Percentiles rank a stretch among this genome's conserved stretches.
Evolutionary conservation across 2,329 filamentous ascomycete genomes (phyloP).

Genomic region (Arthrobotrys sinensis): DNA sequence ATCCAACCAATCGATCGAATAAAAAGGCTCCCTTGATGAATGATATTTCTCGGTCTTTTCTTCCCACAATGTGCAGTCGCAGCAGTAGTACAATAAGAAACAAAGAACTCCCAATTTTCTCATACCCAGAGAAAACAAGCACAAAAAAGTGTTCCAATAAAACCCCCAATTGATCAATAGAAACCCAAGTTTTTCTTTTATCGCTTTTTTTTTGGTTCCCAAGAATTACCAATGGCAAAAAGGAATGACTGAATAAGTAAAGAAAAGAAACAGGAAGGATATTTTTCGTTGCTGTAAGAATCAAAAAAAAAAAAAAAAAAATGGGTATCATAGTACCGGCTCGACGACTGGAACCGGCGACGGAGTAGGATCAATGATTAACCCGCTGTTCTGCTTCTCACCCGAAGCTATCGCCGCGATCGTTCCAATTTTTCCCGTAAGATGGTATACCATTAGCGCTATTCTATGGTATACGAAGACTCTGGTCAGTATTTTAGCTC

Average conservation of each 20-base stretch:
- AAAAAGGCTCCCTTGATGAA: too few relatives aligned
- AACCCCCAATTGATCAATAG: too few relatives aligned
- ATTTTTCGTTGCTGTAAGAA: not conserved
- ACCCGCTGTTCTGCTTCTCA: not conserved
- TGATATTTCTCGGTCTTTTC: too few relatives aligned
- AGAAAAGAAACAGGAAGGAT: constrained; percentile 1
- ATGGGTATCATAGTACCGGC: constrained; percentile 7
- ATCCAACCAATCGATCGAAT: too few relatives aligned
- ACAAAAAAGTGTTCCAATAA: not conserved
- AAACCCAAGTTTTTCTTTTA: not conserved
- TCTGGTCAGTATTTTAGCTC: constrained; percentile 43
- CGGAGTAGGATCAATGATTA: constrained; percentile 21
- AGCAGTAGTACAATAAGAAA: too few relatives aligned
- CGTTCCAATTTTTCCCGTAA: constrained; percentile 55
- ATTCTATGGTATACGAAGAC: constrained; percentile 47
- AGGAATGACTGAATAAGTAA: constrained; percentile 1
- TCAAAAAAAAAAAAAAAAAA: not conserved
- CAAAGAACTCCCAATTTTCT: not conserved
- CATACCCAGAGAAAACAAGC: not conserved
- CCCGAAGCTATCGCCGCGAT: constrained; percentile 42
- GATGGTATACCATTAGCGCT: constrained; percentile 54
- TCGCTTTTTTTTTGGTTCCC: not conserved
- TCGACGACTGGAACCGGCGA: constrained; percentile 7
- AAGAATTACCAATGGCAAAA: not conserved
- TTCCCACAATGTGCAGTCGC: too few relatives aligned